These are phyloP conservation scores for Entomortierella parvispora DNA, from an alignment of 192 early-diverging fungal genomes.

Conservation along the genomic window DNA sequence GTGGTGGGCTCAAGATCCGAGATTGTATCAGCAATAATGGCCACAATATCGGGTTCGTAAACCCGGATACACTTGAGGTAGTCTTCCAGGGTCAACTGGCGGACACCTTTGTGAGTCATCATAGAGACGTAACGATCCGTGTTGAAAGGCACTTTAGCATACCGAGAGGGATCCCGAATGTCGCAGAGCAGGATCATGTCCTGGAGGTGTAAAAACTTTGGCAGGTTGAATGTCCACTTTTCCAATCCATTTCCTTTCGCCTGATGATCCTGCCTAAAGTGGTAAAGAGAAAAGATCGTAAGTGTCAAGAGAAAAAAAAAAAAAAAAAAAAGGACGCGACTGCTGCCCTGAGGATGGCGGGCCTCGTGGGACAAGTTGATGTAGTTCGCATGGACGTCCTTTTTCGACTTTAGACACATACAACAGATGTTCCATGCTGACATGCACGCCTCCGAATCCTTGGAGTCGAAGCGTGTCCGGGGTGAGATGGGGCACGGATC, in stretches of 20 bases:
- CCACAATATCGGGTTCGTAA: conserved; percentile 61
- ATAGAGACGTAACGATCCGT: conserved; percentile 63
- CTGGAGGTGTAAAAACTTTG: conserved; percentile 59
- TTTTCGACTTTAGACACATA: background rate
- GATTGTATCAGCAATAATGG: conserved; percentile 54
- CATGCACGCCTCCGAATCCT: conserved; percentile 48
- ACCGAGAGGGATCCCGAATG: conserved; percentile 56
- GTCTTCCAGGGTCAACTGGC: conserved; percentile 58
- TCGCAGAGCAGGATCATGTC: conserved; percentile 60
- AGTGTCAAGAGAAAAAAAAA: background rate
- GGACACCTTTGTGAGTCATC: conserved; percentile 59
- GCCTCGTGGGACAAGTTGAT: no score
- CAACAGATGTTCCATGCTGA: conserved; percentile 49
- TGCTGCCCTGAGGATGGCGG: no score
- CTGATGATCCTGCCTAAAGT: conserved; percentile 29
- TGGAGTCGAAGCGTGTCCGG: conserved; percentile 58
- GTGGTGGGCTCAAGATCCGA: conserved; percentile 30
- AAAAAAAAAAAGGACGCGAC: background rate
- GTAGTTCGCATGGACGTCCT: no score
- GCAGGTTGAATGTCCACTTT: conserved; percentile 27
- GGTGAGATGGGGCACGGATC: conserved; percentile 66
- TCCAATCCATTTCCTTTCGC: conserved; percentile 23
- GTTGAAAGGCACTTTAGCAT: conserved; percentile 50
- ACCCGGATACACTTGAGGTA: conserved; percentile 53
- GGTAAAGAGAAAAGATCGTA: no score